These are phyloP conservation scores for Pleurotus giganteus DNA, from an alignment of 768 basidiomycete species.

Conservation along the genomic window DNA sequence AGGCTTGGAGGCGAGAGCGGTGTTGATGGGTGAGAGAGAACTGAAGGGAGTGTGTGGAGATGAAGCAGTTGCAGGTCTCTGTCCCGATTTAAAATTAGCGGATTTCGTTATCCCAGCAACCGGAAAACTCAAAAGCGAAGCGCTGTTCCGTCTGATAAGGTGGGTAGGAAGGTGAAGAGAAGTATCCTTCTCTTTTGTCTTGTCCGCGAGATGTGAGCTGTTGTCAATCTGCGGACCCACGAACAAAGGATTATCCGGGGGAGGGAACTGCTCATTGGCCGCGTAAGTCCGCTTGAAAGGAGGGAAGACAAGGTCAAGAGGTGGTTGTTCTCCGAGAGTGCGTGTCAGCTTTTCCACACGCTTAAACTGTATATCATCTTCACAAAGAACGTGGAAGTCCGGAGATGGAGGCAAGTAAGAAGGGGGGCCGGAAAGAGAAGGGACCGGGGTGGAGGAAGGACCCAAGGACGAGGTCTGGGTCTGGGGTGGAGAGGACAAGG, in stretches of 20 bases:
- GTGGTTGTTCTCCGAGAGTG: slow-evolving; percentile 5
- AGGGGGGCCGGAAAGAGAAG: neutral
- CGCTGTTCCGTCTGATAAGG: neutral
- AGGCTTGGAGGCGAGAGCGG: neutral
- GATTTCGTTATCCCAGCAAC: neutral
- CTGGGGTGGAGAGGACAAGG: neutral
- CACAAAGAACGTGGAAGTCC: slow-evolving; percentile 7
- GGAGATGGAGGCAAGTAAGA: neutral
- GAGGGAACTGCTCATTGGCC: neutral
- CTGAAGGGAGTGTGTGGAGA: neutral
- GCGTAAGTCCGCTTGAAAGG: slow-evolving; percentile 4
- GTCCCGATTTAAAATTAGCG: neutral
- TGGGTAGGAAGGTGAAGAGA: neutral
- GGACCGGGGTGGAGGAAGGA: neutral
- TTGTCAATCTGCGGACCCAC: neutral
- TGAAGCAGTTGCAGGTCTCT: slow-evolving; percentile 2
- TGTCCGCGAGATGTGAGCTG: neutral
- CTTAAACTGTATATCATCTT: neutral
- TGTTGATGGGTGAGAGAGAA: neutral
- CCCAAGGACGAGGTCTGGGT: neutral
- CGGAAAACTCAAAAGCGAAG: slow-evolving; percentile 3
- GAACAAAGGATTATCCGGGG: neutral
- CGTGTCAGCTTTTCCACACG: slow-evolving; percentile 6
- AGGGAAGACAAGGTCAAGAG: slow-evolving; percentile 6
- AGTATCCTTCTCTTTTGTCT: neutral